Evolutionary conservation across 352 stramenopile species (phyloP), one percentile per base, ranked within the genome.

Genomic region (Pythium diclinum): DNA sequence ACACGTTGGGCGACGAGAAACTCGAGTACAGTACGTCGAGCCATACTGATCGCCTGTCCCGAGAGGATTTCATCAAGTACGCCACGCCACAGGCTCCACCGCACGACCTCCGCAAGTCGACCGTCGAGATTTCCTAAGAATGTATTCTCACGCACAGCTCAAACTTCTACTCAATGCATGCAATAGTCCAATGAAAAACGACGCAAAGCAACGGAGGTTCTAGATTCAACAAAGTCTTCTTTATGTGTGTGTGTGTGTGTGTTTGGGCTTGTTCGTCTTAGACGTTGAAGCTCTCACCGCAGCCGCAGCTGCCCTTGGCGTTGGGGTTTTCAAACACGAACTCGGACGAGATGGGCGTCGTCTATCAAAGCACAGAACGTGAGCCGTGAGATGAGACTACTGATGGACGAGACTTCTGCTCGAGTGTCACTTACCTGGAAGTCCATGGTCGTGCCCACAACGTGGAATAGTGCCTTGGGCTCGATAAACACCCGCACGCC

Each of bases 281-380:
- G 44, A 99, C 96, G 74, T 99, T 99, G 74, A 99, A 99, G 72
- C 92, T 98, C 81, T 99, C 97, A 42, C 97, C 97, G 75, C 97
- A 99, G 8, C 97, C 97, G 79, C 97, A 99, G 75, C 96, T 94
- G 34, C 97, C 97, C 79, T 99, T 99, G 17, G 95, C 96, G 79
- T 99, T 99, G n/a, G 97, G 97, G 83, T 99, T 99, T 47, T 98
- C 94, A 76, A 99, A 99, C 13, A 98, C 98, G 65, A 99, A 99
- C 78, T 99, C 97, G 42, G 94, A 94, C 28, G 89, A 95, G 56
- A 99, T 86, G 56, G 98, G 97, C 53, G 94, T 98, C 69, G 97
- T 96, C 80, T 98, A 56, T 28, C 4, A 44, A 7, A 46, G 40
- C 30, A 61, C 38, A 56, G 23, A 52, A 9, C 8, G 11, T 40